phyloP scores from a whole-genome alignment of 192 early-diverging fungal species.

The Phycomyces nitens region DNA sequence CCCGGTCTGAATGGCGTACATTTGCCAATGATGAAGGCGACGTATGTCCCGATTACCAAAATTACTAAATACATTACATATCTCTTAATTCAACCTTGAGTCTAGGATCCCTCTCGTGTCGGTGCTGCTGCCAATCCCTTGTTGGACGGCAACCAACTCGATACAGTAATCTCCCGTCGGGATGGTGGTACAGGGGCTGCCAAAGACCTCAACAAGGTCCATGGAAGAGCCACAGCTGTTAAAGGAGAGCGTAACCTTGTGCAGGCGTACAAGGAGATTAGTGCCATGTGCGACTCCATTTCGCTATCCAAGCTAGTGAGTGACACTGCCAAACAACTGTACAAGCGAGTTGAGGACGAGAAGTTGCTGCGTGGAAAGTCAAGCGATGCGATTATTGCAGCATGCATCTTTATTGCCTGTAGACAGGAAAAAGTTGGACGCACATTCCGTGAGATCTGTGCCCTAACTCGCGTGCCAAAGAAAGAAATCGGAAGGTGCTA shows the following conservation, averaged over 20 bases:
- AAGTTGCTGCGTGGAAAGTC: conserved; percentile 80
- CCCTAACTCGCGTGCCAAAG: conserved; percentile 85
- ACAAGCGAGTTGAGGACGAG: conserved; percentile 78
- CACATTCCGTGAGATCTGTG: conserved; percentile 94
- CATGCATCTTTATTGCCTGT: conserved; percentile 94
- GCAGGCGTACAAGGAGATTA: conserved; percentile 75
- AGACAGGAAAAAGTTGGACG: conserved; percentile 77
- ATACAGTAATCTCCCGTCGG: conserved; percentile 75
- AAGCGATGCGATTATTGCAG: conserved; percentile 81
- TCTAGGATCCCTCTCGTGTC: conserved; percentile 83
- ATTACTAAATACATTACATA: too few relatives aligned
- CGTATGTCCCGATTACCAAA: conserved; percentile 21
- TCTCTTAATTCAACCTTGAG: not conserved
- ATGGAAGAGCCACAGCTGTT: conserved; percentile 65
- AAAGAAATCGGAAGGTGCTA: conserved; percentile 91
- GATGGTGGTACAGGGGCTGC: conserved; percentile 75
- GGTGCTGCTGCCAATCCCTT: conserved; percentile 78
- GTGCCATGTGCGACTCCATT: conserved; percentile 77
- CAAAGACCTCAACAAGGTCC: conserved; percentile 67
- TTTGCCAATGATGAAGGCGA: conserved; percentile 89
- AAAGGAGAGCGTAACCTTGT: conserved; percentile 74
- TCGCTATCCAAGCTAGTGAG: conserved; percentile 68
- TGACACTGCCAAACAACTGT: conserved; percentile 84
- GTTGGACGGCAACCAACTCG: conserved; percentile 74
- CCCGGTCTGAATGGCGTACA: conserved; percentile 96